Evolutionary conservation across 2,329 filamentous ascomycete species (phyloP), one percentile per base, ranked within the genome.

Genomic region (Talaromyces sp.): DNA sequence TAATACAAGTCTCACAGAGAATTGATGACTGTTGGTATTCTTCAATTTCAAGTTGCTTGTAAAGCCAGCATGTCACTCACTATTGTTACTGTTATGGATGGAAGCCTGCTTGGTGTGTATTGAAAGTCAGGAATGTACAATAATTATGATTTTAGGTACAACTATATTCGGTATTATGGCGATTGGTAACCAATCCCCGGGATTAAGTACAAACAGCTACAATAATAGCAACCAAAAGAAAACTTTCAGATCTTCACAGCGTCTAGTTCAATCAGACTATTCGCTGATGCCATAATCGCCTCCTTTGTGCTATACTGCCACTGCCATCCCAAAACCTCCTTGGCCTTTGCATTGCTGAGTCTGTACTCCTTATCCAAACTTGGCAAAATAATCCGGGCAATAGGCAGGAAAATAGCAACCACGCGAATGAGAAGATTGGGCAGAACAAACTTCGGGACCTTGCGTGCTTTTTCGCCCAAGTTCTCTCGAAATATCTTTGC

Each of bases 301-400:
- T 58, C 54, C 27, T 61, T 38, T 26, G 26, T 57, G 35, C 3
- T 58, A 31, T 60, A 60, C n/a, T 57, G 26, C 55, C 49, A 55
- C 17, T 32, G n/a, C 59, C 49, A 61, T 21, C 55, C 59, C 38
- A 58, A 55, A 13, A 21, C 4, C 19, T 54, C 50, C 43, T 43
- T 61, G 17, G 55, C 49, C 21, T 61, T 58, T 14, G 26, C 49
- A 21, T 58, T 61, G 59, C 55, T 61, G 8, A 24, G 13, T 13
- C n/a, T 11, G 10, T 58, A 38, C 32, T 43, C 38, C 17, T 46
- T 5, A 1, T 50, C 59, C 21, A 61, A 19, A 49, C 58, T 35
- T 19, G 27, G 50, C 19, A 58, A 17, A 13, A 60, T 29, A 19
- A 61, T 26, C 14, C 38, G 55, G n/a, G 38, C 55, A 21, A 61